Evolutionary conservation across 495 filamentous ascomycete genomes (phyloP).

Genomic region (Podospora comata): DNA sequence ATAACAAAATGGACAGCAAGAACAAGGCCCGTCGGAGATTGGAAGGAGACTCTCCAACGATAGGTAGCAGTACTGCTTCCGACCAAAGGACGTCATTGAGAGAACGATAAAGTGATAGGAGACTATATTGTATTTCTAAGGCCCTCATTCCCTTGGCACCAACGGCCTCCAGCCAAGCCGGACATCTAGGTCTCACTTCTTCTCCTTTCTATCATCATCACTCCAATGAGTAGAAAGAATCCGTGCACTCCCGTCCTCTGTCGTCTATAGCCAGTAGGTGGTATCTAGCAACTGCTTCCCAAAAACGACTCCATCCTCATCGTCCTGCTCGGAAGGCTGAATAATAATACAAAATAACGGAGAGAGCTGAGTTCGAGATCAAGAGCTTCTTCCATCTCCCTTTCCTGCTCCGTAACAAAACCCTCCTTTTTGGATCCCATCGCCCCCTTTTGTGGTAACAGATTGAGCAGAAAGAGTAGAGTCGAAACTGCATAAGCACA

Average conservation of each 20-base stretch:
- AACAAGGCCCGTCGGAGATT: no score
- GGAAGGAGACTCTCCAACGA: no score
- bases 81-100: no score
- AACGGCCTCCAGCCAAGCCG: not conserved
- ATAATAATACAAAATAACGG: not conserved
- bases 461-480: conserved; percentile 1
- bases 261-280: not conserved
- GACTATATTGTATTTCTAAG: not conserved
- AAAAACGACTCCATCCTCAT: not conserved
- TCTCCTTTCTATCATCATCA: not conserved
- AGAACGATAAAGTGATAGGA: not conserved
- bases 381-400: not conserved
- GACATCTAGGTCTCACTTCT: not conserved
- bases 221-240: not conserved
- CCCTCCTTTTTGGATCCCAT: not conserved
- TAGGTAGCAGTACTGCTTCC: no score
- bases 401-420: not conserved
- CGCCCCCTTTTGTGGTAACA: conserved; percentile 9
- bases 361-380: not conserved
- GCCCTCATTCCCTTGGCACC: not conserved
- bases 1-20: no score
- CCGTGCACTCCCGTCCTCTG: not conserved
- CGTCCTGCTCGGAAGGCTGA: not conserved
- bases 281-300: not conserved
- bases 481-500: conserved; percentile 20